phyloP scores from a whole-genome alignment of 179 eudicot species.

The Amaranthus tricolor region DNA sequence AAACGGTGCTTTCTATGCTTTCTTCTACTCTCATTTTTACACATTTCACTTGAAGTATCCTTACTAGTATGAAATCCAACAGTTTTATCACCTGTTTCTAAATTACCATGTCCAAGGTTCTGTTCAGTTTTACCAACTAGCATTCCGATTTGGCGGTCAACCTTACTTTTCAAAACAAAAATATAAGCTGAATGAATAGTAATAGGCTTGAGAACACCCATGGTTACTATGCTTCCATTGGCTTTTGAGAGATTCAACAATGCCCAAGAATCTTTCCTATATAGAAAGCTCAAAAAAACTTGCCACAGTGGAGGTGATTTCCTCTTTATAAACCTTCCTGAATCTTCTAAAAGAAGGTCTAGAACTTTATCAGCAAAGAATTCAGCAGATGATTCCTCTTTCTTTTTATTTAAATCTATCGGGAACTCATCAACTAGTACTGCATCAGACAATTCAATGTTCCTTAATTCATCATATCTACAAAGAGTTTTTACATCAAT shows the following conservation, averaged over 20 bases:
- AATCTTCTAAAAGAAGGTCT: conserved; percentile 48
- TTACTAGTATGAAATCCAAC: conserved; percentile 18
- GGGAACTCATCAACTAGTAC: conserved; percentile 44
- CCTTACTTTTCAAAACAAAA: conserved; percentile 27
- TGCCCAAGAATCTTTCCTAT: conserved; percentile 55
- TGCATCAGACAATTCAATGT: conserved; percentile 25
- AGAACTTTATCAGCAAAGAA: conserved; percentile 64
- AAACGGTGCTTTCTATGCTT: conserved; percentile 40
- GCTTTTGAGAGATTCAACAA: conserved; percentile 44
- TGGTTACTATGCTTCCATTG: conserved; percentile 38
- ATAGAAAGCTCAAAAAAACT: conserved; percentile 64
- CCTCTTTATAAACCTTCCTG: conserved; percentile 24
- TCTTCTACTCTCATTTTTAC: conserved; percentile 42
- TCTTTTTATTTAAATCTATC: conserved; percentile 35
- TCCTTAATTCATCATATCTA: conserved; percentile 26
- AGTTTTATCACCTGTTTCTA: conserved; percentile 19
- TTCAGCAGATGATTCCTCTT: conserved; percentile 26
- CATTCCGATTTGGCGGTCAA: conserved; percentile 18
- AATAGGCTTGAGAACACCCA: conserved; percentile 67
- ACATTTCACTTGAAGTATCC: conserved; percentile 24
- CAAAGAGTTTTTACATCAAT: conserved; percentile 48
- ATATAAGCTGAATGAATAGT: conserved; percentile 59
- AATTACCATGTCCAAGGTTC: conserved; percentile 19
- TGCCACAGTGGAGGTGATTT: conserved; percentile 66
- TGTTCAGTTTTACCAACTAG: conserved; percentile 18